A percentile compares a stretch with the other conserved stretches of the same genome.
Conservation (phyloP, 192 early-diverging fungal genomes). For the Pilobolus umbonatus region DNA sequence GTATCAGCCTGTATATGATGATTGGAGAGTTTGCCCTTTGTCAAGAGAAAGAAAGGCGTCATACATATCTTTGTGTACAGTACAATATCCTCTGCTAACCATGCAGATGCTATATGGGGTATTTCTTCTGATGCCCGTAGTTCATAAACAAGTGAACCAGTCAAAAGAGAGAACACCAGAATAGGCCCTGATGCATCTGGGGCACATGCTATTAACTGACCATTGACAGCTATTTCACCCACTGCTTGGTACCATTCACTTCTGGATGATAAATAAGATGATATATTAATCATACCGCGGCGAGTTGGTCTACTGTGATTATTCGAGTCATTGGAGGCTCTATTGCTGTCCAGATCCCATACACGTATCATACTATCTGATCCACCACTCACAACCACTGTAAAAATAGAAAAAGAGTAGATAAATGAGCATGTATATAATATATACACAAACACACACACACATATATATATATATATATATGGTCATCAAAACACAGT, state of each 20-base stretch:
- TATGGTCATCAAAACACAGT: background rate
- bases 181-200: conserved; percentile 41
- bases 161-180: conserved; percentile 44
- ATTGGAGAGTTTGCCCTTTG: conserved; percentile 19
- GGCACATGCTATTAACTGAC: conserved; percentile 45
- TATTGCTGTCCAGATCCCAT: conserved; percentile 34
- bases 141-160: conserved; percentile 48
- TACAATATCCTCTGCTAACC: background rate
- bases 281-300: conserved; percentile 38
- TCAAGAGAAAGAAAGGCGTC: conserved; percentile 28
- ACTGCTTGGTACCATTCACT: conserved; percentile 44
- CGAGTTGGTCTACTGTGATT: conserved; percentile 28
- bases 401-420: background rate
- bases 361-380: conserved; percentile 45
- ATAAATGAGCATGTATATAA: background rate
- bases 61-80: conserved; percentile 10
- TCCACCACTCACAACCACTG: conserved; percentile 36
- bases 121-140: conserved; percentile 19
- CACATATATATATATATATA: background rate
- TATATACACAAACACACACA: background rate
- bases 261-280: conserved; percentile 24
- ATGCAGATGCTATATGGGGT: conserved; percentile 10
- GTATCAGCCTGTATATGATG: no score
- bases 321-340: background rate
- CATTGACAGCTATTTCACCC: conserved; percentile 41